These are phyloP conservation scores for Cladophialophora chaetospira DNA, from an alignment of 2,329 filamentous ascomycete genomes.

Conservation along the genomic window DNA sequence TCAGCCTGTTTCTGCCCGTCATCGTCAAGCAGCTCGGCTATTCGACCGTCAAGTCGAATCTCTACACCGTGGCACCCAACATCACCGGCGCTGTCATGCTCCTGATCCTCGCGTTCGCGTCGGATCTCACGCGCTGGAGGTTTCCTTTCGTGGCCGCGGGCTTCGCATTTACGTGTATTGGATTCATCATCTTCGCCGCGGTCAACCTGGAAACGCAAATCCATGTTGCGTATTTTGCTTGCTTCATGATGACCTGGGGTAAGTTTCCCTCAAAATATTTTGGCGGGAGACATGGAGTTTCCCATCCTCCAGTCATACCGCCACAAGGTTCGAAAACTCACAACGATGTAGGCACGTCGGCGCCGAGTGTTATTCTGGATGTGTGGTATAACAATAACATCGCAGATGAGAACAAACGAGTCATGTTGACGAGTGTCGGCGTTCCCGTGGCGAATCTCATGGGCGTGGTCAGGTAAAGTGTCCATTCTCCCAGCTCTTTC, in stretches of 20 bases:
- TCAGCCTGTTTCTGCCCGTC: slow-evolving; percentile 60
- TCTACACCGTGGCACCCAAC: slow-evolving; percentile 81
- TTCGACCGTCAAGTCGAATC: slow-evolving; percentile 67
- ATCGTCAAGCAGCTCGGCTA: slow-evolving; percentile 58
- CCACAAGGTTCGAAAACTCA: too few relatives aligned
- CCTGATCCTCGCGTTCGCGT: slow-evolving; percentile 70
- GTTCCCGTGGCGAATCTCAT: slow-evolving; percentile 54
- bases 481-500: too few relatives aligned
- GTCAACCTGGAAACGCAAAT: slow-evolving; percentile 64
- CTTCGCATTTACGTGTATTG: slow-evolving; percentile 72
- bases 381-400: slow-evolving; percentile 68
- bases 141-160: slow-evolving; percentile 75
- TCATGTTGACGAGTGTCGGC: slow-evolving; percentile 51
- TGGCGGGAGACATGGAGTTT: too few relatives aligned
- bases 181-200: slow-evolving; percentile 76
- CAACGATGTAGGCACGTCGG: too few relatives aligned
- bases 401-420: slow-evolving; percentile 52
- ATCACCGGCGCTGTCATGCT: slow-evolving; percentile 72
- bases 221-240: slow-evolving; percentile 72
- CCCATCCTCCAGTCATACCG: too few relatives aligned
- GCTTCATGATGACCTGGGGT: slow-evolving; percentile 84
- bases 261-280: too few relatives aligned
- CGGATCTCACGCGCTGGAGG: slow-evolving; percentile 66
- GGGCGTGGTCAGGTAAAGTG: slow-evolving; percentile 47
- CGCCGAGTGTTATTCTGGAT: slow-evolving; percentile 69